Percentiles rank a stretch among this genome's conserved stretches.
These are phyloP conservation scores for Schizosaccharomyces cryophilus DNA, from an alignment of 805 yeast genomes.

Conservation along the genomic window DNA sequence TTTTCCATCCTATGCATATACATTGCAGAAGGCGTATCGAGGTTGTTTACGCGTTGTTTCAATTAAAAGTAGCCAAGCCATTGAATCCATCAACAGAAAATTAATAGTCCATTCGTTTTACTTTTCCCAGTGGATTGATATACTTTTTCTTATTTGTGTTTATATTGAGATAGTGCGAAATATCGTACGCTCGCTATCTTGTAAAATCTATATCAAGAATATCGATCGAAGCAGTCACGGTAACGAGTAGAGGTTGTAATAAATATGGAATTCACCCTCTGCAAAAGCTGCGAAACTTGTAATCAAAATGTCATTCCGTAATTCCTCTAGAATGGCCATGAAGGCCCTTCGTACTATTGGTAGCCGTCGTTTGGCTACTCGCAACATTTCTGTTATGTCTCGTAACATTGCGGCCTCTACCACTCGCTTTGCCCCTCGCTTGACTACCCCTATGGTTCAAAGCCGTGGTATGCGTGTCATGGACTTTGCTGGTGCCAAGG, in stretches of 20 bases:
- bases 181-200: not conserved
- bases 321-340: conserved; percentile 1
- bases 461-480: conserved; percentile 86
- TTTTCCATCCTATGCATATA: too few relatives aligned
- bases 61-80: too few relatives aligned
- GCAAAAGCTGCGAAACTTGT: not conserved
- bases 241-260: not conserved
- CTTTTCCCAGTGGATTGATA: too few relatives aligned
- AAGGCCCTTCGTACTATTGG: not conserved
- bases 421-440: conserved; percentile 14
- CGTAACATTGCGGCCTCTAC: not conserved
- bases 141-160: not conserved
- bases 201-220: too few relatives aligned
- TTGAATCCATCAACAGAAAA: too few relatives aligned
- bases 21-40: too few relatives aligned
- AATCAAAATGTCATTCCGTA: not conserved
- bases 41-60: too few relatives aligned
- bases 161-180: not conserved
- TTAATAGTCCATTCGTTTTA: too few relatives aligned
- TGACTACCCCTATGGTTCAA: conserved; percentile 28
- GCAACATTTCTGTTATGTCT: not conserved
- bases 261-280: not conserved
- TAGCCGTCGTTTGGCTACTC: not conserved
- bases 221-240: not conserved
- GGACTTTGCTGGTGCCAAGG: conserved; percentile 87